Conservation (phyloP, 2,329 filamentous ascomycete species). For the Chaetomiaceae sp. region DNA sequence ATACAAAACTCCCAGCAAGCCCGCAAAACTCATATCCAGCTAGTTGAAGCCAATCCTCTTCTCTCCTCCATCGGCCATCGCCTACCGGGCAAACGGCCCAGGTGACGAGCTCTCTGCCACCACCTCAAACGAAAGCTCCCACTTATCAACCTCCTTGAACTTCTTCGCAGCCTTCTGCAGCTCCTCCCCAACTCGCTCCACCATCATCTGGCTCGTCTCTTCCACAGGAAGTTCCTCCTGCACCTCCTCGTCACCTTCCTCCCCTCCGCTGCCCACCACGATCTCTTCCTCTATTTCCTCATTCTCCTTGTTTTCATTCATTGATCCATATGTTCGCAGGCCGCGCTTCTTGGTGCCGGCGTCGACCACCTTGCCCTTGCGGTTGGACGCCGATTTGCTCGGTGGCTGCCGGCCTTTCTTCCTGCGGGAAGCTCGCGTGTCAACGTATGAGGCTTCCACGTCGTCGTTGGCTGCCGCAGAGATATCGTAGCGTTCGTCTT, state of each 20-base stretch:
- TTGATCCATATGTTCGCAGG: constrained; percentile 47
- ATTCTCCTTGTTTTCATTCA: constrained; percentile 58
- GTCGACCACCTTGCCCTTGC: constrained; percentile 25
- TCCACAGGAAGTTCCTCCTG: constrained; percentile 31
- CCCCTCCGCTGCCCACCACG: constrained; percentile 17
- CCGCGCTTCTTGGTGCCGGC: constrained; percentile 13
- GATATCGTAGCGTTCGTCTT: constrained; percentile 44
- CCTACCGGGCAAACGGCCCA: constrained; percentile 41
- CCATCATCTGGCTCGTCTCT: constrained; percentile 25
- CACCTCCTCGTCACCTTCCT: constrained; percentile 33
- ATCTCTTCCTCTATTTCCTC: constrained; percentile 34
- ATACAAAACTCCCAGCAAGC: background rate
- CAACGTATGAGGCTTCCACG: constrained; percentile 51
- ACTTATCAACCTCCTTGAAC: constrained; percentile 66
- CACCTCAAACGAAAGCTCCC: constrained; percentile 65
- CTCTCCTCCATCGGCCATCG: too few relatives aligned
- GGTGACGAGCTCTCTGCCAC: constrained; percentile 54
- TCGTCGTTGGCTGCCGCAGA: constrained; percentile 45
- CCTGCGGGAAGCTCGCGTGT: constrained; percentile 30
- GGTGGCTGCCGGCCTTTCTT: constrained; percentile 32
- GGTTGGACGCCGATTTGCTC: constrained; percentile 20
- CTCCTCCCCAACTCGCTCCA: constrained; percentile 41
- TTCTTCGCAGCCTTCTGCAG: constrained; percentile 57
- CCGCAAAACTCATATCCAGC: background rate
- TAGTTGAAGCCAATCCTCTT: constrained; percentile 10